Percentiles rank a stretch among this genome's conserved stretches.
Conservation (phyloP, 129 eudicot species). For the Saposhnikovia divaricata region DNA sequence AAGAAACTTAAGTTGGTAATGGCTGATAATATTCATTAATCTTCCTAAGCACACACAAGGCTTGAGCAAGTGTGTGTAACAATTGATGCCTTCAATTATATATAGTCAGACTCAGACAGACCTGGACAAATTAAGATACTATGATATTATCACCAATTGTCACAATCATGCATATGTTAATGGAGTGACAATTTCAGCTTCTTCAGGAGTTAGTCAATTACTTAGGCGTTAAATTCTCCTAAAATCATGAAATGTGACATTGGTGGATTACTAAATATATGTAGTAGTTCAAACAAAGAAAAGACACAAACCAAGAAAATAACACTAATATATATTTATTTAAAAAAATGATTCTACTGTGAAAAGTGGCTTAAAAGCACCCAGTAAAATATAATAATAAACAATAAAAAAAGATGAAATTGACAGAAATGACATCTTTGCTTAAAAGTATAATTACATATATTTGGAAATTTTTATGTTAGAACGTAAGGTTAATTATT, state of each 20-base stretch:
- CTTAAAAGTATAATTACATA: constrained; percentile 45
- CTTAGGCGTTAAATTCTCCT: no score
- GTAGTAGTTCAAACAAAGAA: constrained; percentile 12
- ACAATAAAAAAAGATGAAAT: not conserved
- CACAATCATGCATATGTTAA: no score
- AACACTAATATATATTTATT: not conserved
- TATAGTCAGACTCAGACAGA: not conserved
- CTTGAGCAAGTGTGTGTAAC: not conserved
- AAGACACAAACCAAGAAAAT: constrained; percentile 15
- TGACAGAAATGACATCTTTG: constrained; percentile 29
- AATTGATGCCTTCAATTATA: not conserved
- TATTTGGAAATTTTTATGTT: constrained; percentile 9
- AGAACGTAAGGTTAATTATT: not conserved
- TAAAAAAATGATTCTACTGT: no score
- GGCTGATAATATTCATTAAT: not conserved
- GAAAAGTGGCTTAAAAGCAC: no score
- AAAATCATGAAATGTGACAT: no score
- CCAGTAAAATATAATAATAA: not conserved
- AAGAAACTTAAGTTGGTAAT: not conserved
- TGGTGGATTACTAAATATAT: constrained; percentile 11
- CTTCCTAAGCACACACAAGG: no score
- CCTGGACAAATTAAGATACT: not conserved
- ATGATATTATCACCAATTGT: not conserved
- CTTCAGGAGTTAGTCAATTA: no score
- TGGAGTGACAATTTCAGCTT: no score